Percentiles rank a stretch among this genome's conserved stretches.
Conservation (phyloP, 1,284 basidiomycete genomes). For the Vanrija sp. region DNA sequence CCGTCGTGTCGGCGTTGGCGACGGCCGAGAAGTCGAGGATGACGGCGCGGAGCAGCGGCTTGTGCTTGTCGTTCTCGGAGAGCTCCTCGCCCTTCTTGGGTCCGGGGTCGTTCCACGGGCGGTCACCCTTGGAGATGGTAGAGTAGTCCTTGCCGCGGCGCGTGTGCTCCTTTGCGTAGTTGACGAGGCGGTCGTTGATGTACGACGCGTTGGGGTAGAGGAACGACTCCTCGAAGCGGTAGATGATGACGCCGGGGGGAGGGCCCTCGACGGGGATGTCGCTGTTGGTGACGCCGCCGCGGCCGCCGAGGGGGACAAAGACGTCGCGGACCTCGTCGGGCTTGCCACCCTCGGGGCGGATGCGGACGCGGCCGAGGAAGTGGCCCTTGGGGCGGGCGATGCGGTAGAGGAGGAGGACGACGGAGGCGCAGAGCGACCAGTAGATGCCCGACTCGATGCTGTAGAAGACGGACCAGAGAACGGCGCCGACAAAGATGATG, state of each 20-base stretch:
- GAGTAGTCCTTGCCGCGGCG: constrained; percentile 71
- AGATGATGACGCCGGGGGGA: constrained; percentile 81
- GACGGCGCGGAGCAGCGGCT: constrained; percentile 73
- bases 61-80: constrained; percentile 58
- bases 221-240: constrained; percentile 89
- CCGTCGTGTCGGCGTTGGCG: constrained; percentile 62
- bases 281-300: constrained; percentile 61
- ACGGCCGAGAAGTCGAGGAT: constrained; percentile 88
- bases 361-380: constrained; percentile 79
- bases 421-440: constrained; percentile 74
- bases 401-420: constrained; percentile 79
- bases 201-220: constrained; percentile 87
- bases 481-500: constrained; percentile 77
- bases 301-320: constrained; percentile 66
- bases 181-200: constrained; percentile 72
- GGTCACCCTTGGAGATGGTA: constrained; percentile 61
- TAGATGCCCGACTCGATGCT: constrained; percentile 95
- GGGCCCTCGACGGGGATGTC: constrained; percentile 72
- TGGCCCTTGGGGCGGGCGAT: constrained; percentile 86
- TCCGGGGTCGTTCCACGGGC: constrained; percentile 94
- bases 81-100: constrained; percentile 55
- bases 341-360: constrained; percentile 50
- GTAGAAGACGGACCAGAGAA: constrained; percentile 82
- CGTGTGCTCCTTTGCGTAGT: constrained; percentile 72
- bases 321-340: constrained; percentile 54